A percentile compares a stretch with the other conserved stretches of the same genome.
These are phyloP conservation scores for Pythium chondricola DNA, from an alignment of 352 stramenopile genomes.

Conservation along the genomic window DNA sequence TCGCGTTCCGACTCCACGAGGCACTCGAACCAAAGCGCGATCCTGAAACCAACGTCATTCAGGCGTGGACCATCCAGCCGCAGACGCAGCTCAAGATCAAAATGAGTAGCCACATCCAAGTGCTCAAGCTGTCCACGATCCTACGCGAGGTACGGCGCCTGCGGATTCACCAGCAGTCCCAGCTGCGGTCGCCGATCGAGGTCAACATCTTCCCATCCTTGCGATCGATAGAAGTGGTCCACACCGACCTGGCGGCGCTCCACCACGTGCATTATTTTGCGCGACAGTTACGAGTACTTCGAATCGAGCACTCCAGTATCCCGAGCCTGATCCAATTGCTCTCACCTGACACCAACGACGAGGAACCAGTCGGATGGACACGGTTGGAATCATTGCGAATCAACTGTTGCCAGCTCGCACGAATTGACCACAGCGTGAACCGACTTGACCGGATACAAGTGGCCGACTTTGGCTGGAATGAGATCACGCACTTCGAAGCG, in stretches of 20 bases:
- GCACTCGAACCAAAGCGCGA: constrained; percentile 69
- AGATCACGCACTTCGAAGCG: constrained; percentile 37
- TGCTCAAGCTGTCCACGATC: constrained; percentile 85
- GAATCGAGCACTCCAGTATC: constrained; percentile 63
- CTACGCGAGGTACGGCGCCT: constrained; percentile 63
- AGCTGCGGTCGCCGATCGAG: constrained; percentile 35
- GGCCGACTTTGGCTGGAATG: constrained; percentile 70
- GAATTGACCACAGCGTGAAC: constrained; percentile 54
- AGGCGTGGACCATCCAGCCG: constrained; percentile 76
- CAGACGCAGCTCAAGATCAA: constrained; percentile 54
- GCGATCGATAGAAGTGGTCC: constrained; percentile 49
- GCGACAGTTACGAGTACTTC: constrained; percentile 50
- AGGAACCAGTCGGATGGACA: constrained; percentile 23
- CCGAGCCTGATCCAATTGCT: constrained; percentile 37
- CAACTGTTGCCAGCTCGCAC: constrained; percentile 52
- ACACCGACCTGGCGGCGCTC: constrained; percentile 34
- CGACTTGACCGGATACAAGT: constrained; percentile 31
- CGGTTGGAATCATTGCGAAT: constrained; percentile 51
- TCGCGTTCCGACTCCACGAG: constrained; percentile 64
- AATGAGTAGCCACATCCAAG: constrained; percentile 69
- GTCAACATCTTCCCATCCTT: constrained; percentile 83
- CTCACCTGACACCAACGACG: constrained; percentile 12
- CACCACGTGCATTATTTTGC: constrained; percentile 65
- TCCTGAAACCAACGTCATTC: constrained; percentile 46
- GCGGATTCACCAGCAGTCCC: constrained; percentile 49